Base-by-base conservation (phyloP, 345 rosid species). In the Arabidopsis suecica region DNA sequence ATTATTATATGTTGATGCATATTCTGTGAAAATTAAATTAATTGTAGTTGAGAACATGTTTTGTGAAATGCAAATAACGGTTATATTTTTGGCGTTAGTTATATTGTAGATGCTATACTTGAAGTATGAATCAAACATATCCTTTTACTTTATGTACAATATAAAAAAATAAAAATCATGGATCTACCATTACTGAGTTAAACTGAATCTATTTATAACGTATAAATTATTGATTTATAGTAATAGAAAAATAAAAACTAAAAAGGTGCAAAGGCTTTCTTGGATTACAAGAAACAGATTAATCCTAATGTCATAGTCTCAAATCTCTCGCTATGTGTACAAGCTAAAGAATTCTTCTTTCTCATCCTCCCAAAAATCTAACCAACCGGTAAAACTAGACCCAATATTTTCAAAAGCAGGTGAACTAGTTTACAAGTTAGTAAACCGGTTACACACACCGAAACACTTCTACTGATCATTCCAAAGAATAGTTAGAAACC, bases 401-500 rank as follows among this genome's bases (percentile, higher is more conserved):
- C 40, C 25, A 55, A 56, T 36, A 20, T 3, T 45, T 54, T 42
- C 33, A 69, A 42, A 61, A 18, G 40, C 20, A 38, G 18, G 5
- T 69, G 58, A 77, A 71, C 62, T 40, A 65, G 76, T 71, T 77
- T 71, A 77, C 76, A 70, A 77, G 80, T 8, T 57, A 33, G 38
- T 77, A 77, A 77, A 77, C 80, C 68, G 62, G 57, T 9, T 40
- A 47, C 70, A 47, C 38, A 53, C 4, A 63, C 53, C 7, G 0
- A 74, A 34, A 30, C 60, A 55, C 61, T 73, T 44, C 20, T 68
- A 65, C 67, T 84, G 18, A 16, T 16, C 78, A 94, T 42, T 83
- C 92, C 77, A 88, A 72, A 23, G 61, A 83, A 84, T 91, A 91
- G 79, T 82, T 87, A 53, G 91, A 78, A 80, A 94, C 86, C 2